A percentile compares a stretch with the other conserved stretches of the same genome.
Conservation (phyloP, 164 flowering plant species). For the Nelumbo lutea region DNA sequence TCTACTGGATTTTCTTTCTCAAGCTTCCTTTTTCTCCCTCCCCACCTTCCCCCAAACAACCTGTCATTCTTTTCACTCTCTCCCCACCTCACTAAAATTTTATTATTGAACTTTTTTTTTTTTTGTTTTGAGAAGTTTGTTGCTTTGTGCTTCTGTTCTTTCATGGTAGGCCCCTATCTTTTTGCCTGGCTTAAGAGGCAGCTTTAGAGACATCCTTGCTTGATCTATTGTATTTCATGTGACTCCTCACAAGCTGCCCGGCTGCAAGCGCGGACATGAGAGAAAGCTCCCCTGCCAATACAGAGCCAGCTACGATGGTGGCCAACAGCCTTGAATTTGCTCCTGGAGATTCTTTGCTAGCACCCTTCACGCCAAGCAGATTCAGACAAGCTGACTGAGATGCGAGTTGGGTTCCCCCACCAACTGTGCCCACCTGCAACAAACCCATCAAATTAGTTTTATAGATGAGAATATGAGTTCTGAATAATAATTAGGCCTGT, state of each 20-base stretch:
- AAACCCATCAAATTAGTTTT: no score
- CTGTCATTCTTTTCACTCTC: no score
- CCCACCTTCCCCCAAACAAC: neutral
- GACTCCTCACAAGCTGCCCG: constrained; percentile 69
- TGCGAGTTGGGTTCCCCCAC: constrained; percentile 72
- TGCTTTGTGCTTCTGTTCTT: neutral
- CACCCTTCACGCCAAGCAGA: constrained; percentile 67
- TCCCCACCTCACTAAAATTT: no score
- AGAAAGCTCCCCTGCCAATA: constrained; percentile 73
- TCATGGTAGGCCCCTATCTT: neutral
- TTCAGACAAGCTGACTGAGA: constrained; percentile 74
- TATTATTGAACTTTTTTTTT: no score
- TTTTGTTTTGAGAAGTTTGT: neutral
- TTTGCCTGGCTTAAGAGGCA: constrained; percentile 11
- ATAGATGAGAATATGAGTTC: no score
- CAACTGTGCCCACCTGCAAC: constrained; percentile 63
- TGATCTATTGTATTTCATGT: constrained; percentile 74
- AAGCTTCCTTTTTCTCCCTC: neutral
- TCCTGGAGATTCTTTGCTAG: constrained; percentile 52
- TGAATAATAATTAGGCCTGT: no score
- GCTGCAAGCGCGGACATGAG: constrained; percentile 78
- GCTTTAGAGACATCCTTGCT: constrained; percentile 35
- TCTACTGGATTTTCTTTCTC: neutral
- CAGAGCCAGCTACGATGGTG: constrained; percentile 62
- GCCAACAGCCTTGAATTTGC: constrained; percentile 55